Conservation (phyloP, 129 eudicot genomes). For the Heracleum sosnowskyi region DNA sequence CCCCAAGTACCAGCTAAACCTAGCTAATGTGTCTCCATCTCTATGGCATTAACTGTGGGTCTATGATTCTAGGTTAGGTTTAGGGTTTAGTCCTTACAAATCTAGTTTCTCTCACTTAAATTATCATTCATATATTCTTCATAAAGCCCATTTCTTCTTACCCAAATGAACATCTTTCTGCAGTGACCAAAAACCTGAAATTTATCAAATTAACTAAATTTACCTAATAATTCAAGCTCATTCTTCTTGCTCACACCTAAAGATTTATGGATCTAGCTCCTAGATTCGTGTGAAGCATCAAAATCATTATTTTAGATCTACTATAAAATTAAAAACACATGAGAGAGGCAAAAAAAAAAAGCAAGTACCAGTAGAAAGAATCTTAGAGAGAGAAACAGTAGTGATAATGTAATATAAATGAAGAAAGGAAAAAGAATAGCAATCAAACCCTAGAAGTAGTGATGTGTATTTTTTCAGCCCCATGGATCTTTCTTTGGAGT, state of each 20-base stretch:
- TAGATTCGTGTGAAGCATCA: too few relatives aligned
- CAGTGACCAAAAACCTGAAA: not conserved
- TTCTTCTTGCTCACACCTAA: not conserved
- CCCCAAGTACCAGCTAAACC: not conserved
- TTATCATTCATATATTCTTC: not conserved
- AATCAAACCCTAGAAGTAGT: not conserved
- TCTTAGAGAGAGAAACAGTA: too few relatives aligned
- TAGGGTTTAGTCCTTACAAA: not conserved
- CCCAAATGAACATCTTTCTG: not conserved
- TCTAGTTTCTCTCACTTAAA: not conserved
- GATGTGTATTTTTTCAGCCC: not conserved
- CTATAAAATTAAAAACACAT: not conserved
- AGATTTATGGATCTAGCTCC: not conserved
- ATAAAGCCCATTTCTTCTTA: not conserved
- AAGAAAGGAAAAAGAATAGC: not conserved
- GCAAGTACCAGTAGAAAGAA: not conserved
- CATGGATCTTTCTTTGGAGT: not conserved
- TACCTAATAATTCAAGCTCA: not conserved
- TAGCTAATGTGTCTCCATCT: not conserved
- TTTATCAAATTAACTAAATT: not conserved
- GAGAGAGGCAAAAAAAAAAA: not conserved
- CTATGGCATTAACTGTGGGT: not conserved
- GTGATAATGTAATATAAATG: too few relatives aligned
- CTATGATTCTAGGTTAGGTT: slow-evolving; percentile 1
- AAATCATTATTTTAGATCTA: not conserved